A percentile compares a stretch with the other conserved stretches of the same genome.
These are phyloP conservation scores for Leucosporidium creatinivorum DNA, from an alignment of 768 basidiomycete species.

Conservation along the genomic window DNA sequence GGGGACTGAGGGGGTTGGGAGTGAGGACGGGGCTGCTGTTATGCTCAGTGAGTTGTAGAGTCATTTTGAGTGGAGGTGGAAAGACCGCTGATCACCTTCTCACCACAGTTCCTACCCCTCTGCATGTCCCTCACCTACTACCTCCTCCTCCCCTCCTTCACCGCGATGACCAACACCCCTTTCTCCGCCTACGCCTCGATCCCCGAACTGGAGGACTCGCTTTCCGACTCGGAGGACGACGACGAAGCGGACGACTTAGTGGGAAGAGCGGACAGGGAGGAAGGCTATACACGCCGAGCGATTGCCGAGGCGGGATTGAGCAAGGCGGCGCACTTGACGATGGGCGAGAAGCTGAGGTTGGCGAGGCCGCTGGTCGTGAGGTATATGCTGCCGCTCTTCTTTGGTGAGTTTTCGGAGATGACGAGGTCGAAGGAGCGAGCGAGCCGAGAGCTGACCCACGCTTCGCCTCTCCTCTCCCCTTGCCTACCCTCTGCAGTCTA, in stretches of 20 bases:
- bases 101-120: constrained; percentile 65
- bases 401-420: constrained; percentile 42
- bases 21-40: constrained; percentile 75
- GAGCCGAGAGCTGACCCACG: no score
- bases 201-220: constrained; percentile 1
- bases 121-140: constrained; percentile 69
- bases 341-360: constrained; percentile 68
- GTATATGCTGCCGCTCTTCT: constrained; percentile 80
- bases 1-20: constrained; percentile 78
- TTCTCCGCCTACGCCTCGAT: constrained; percentile 45
- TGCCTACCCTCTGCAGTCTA: no score
- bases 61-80: neutral
- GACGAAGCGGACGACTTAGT: neutral
- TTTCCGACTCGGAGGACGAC: neutral
- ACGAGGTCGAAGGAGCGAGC: no score
- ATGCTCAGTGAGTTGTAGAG: constrained; percentile 56
- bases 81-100: neutral
- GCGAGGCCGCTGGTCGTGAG: constrained; percentile 67
- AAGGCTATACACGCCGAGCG: constrained; percentile 7
- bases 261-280: neutral
- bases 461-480: no score
- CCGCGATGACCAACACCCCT: constrained; percentile 14
- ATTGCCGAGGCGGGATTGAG: constrained; percentile 46
- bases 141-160: constrained; percentile 58
- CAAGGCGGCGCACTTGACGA: constrained; percentile 47